phyloP scores from a whole-genome alignment of 2,329 filamentous ascomycete genomes.

The Cladosporium sp. region DNA sequence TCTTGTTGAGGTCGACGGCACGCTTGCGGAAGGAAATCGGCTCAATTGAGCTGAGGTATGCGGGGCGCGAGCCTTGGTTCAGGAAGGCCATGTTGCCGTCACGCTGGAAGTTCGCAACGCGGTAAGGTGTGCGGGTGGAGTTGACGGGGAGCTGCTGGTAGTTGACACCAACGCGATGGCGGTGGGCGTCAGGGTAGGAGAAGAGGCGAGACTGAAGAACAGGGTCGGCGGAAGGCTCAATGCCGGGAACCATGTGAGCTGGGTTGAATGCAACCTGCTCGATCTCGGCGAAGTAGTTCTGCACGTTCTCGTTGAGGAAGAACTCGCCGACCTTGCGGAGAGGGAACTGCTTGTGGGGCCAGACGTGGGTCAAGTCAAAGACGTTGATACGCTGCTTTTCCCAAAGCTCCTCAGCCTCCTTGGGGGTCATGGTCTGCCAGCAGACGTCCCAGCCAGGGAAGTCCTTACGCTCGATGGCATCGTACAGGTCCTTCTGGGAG shows the following conservation, averaged over 20 bases:
- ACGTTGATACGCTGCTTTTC: slow-evolving; percentile 53
- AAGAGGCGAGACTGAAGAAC: slow-evolving; percentile 67
- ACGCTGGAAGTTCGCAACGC: slow-evolving; percentile 63
- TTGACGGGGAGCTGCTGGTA: slow-evolving; percentile 57
- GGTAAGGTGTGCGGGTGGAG: slow-evolving; percentile 53
- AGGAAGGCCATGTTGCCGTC: slow-evolving; percentile 67
- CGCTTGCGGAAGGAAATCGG: slow-evolving; percentile 48
- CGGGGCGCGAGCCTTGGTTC: slow-evolving; percentile 59
- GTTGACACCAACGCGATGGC: slow-evolving; percentile 54
- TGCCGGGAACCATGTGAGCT: slow-evolving; percentile 61
- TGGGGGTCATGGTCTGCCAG: slow-evolving; percentile 50
- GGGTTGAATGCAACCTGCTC: slow-evolving; percentile 69
- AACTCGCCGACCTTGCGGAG: slow-evolving; percentile 52
- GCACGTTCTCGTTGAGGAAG: slow-evolving; percentile 50
- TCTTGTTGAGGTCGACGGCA: slow-evolving; percentile 45
- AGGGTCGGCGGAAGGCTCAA: slow-evolving; percentile 66
- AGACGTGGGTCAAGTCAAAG: slow-evolving; percentile 52
- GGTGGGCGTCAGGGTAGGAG: slow-evolving; percentile 65
- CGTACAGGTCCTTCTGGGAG: slow-evolving; percentile 50
- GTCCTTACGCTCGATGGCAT: slow-evolving; percentile 50
- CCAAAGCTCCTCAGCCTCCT: slow-evolving; percentile 49
- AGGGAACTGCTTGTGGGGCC: slow-evolving; percentile 51
- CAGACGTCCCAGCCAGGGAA: slow-evolving; percentile 50
- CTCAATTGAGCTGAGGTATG: slow-evolving; percentile 53
- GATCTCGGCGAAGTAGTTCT: slow-evolving; percentile 63